These are phyloP conservation scores for Dalechampia spathulata DNA, from an alignment of 441 rosid genomes.

Conservation along the genomic window DNA sequence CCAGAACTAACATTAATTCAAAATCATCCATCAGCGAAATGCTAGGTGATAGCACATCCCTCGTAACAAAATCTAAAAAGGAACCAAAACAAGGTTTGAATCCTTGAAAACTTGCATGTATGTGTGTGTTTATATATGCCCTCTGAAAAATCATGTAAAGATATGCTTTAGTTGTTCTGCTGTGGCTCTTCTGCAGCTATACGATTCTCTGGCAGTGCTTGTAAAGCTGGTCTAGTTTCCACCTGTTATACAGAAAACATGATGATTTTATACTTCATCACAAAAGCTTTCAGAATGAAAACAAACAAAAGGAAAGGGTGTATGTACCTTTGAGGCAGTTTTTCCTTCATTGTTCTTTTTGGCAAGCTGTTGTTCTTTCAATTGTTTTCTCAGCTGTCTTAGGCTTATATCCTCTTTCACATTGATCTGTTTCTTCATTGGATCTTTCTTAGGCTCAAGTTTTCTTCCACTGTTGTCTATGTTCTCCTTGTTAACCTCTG, in stretches of 20 bases:
- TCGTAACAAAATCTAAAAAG: not conserved
- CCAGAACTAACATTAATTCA: too few species aligned
- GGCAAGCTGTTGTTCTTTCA: conserved; percentile 21
- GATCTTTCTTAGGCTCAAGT: conserved; percentile 15
- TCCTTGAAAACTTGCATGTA: not conserved
- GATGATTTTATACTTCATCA: too few species aligned
- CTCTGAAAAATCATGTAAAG: not conserved
- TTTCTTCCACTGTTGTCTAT: conserved; percentile 10
- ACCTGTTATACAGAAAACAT: not conserved
- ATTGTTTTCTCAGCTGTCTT: conserved; percentile 34
- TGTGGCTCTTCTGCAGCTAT: conserved; percentile 14
- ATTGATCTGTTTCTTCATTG: conserved; percentile 8
- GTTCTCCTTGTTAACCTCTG: conserved; percentile 32
- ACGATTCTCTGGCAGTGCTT: conserved; percentile 27
- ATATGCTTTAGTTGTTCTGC: conserved; percentile 10
- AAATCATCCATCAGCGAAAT: conserved; percentile 3
- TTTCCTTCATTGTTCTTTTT: conserved; percentile 8
- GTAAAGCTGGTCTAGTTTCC: conserved; percentile 30
- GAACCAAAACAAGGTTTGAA: not conserved
- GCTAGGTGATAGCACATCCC: not conserved
- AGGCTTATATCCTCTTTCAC: conserved; percentile 27
- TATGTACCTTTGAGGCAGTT: conserved; percentile 3
- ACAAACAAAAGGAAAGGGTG: not conserved
- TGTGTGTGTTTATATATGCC: too few species aligned
- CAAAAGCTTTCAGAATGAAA: too few species aligned